Conservation (phyloP, 352 stramenopile genomes). For the Globisporangium carolinianum region DNA sequence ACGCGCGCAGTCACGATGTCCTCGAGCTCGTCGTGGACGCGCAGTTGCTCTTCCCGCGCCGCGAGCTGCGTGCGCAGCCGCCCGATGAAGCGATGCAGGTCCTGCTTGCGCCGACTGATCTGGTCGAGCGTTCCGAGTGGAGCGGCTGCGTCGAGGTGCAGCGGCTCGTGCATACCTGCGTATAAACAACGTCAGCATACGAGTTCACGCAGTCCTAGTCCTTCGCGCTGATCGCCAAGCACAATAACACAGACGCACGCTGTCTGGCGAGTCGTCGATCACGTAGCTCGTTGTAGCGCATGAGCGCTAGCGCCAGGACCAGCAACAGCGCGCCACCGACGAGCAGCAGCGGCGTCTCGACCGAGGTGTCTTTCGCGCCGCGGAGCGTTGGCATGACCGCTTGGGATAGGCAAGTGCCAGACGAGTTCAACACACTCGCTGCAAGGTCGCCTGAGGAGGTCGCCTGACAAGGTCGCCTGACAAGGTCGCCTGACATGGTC, state of each 20-base stretch:
- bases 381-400: conserved; percentile 32
- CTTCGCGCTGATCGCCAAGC: background rate
- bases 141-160: conserved; percentile 25
- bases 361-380: conserved; percentile 14
- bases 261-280: conserved; percentile 17
- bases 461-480: too few species aligned
- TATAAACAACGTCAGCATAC: background rate
- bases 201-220: background rate
- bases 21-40: conserved; percentile 58
- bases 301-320: conserved; percentile 28
- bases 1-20: conserved; percentile 49
- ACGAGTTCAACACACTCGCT: background rate
- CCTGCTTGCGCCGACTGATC: conserved; percentile 53
- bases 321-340: conserved; percentile 30
- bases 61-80: conserved; percentile 41
- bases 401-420: background rate
- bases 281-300: conserved; percentile 24
- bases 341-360: conserved; percentile 31
- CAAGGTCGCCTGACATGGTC: background rate
- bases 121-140: conserved; percentile 29
- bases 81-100: conserved; percentile 51
- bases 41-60: conserved; percentile 46
- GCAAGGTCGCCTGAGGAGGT: background rate
- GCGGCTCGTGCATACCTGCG: conserved; percentile 37
- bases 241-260: background rate